phyloP scores from a whole-genome alignment of 108 stramenopile species.

The Cyclotella cryptica region DNA sequence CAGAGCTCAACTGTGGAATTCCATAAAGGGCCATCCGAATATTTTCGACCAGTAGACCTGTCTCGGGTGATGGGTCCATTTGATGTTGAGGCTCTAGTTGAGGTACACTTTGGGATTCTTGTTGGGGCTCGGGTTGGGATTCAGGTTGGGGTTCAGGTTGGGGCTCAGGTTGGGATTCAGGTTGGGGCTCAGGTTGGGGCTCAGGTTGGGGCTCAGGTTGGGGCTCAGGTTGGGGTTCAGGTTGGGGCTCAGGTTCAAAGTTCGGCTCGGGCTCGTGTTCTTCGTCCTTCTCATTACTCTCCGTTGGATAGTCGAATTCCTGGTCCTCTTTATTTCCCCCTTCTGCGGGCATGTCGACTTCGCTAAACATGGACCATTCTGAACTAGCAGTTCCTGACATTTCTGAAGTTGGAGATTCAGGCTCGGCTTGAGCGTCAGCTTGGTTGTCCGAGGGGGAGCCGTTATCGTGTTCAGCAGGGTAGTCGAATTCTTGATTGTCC shows the following conservation, averaged over 20 bases:
- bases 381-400: background rate
- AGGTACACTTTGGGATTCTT: constrained; percentile 10
- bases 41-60: constrained; percentile 23
- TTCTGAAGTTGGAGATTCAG: background rate
- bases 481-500: constrained; percentile 1
- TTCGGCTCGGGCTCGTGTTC: background rate
- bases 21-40: constrained; percentile 53
- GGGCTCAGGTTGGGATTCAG: constrained; percentile 8
- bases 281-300: background rate
- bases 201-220: constrained; percentile 15
- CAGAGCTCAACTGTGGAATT: constrained; percentile 22
- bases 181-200: constrained; percentile 7
- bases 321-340: background rate
- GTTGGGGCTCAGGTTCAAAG: constrained; percentile 22
- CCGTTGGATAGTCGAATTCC: constrained; percentile 13
- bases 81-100: constrained; percentile 6
- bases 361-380: background rate
- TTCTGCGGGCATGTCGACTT: constrained; percentile 15
- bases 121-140: constrained; percentile 14
- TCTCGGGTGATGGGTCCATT: constrained; percentile 9
- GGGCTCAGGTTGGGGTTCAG: constrained; percentile 20
- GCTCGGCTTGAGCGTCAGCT: background rate
- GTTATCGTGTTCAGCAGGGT: background rate
- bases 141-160: constrained; percentile 12
- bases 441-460: background rate